These are phyloP conservation scores for Dactylellina parvicollis DNA, from an alignment of 2,329 filamentous ascomycete genomes.

Conservation along the genomic window DNA sequence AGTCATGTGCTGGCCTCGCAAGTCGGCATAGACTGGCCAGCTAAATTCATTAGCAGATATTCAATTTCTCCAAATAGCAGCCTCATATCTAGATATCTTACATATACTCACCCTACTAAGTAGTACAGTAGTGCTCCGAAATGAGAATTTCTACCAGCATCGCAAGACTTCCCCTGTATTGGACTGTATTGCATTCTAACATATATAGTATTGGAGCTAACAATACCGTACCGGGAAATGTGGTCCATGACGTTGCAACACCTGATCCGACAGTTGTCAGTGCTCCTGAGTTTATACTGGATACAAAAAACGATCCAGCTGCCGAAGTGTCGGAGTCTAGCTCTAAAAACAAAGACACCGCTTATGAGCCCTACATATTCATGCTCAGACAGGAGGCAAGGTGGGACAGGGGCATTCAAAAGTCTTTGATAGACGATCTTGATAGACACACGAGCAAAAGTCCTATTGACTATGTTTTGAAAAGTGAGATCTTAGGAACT, in stretches of 20 bases:
- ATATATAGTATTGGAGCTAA: too few species aligned
- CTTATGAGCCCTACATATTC: conserved; percentile 22
- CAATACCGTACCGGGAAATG: background rate
- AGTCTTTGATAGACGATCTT: background rate
- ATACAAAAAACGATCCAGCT: background rate
- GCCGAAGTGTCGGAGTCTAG: background rate
- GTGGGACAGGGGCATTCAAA: background rate
- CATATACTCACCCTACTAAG: too few species aligned
- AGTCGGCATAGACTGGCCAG: too few species aligned
- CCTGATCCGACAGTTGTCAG: background rate
- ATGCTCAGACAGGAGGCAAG: background rate
- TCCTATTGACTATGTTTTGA: background rate
- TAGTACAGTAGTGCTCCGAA: too few species aligned
- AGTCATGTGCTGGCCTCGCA: too few species aligned
- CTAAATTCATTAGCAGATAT: too few species aligned
- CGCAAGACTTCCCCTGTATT: too few species aligned
- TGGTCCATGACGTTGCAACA: background rate
- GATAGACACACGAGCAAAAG: background rate
- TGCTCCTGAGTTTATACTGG: background rate
- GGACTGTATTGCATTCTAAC: too few species aligned
- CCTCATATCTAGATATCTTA: too few species aligned
- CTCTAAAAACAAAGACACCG: background rate
- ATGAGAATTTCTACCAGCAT: too few species aligned
- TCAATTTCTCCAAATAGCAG: too few species aligned
- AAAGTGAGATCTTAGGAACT: background rate